A percentile compares a stretch with the other conserved stretches of the same genome.
phyloP scores from a whole-genome alignment of 2,329 filamentous ascomycete genomes.

The Trichoderma breve region DNA sequence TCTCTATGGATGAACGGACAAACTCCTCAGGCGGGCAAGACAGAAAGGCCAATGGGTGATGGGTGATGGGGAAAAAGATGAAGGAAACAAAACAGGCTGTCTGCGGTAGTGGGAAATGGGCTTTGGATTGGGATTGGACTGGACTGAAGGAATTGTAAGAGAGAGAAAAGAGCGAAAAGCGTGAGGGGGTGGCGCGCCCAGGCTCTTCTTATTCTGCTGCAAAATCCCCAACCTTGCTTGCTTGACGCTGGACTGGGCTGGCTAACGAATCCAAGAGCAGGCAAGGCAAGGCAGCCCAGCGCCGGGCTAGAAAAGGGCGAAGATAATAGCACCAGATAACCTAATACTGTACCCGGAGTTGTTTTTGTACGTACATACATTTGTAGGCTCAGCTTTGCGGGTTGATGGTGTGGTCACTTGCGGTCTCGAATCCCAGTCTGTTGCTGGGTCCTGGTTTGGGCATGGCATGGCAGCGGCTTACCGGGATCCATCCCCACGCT shows the following conservation, averaged over 20 bases:
- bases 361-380: neutral
- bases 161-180: neutral
- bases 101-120: neutral
- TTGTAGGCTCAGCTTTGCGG: slow-evolving; percentile 2
- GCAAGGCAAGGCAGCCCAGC: neutral
- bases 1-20: neutral
- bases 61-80: neutral
- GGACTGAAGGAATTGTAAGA: neutral
- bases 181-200: slow-evolving; percentile 15
- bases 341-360: neutral
- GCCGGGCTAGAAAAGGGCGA: neutral
- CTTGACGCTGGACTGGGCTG: neutral
- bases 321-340: neutral
- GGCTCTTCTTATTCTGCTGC: slow-evolving; percentile 16
- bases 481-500: slow-evolving; percentile 14
- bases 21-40: neutral
- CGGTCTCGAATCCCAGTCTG: slow-evolving; percentile 6
- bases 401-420: slow-evolving; percentile 12
- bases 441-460: slow-evolving; percentile 7
- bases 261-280: neutral
- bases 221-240: neutral
- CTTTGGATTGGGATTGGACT: neutral
- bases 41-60: neutral
- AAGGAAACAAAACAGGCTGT: neutral
- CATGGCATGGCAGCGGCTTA: slow-evolving; percentile 5